phyloP scores from a whole-genome alignment of 352 stramenopile genomes.

The Globisporangium mamillatum region DNA sequence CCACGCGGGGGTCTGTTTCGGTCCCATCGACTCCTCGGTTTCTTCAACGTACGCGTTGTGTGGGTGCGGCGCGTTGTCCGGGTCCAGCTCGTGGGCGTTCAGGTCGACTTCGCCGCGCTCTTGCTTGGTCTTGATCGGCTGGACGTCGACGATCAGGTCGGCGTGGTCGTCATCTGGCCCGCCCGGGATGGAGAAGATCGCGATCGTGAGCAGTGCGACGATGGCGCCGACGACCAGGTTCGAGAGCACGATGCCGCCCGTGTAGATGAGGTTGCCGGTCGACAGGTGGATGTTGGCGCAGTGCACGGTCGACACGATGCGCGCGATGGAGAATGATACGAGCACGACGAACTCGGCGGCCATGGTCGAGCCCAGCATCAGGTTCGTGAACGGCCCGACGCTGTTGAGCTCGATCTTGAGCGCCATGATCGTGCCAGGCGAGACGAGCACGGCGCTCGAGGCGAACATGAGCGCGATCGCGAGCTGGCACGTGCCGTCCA shows the following conservation, averaged over 20 bases:
- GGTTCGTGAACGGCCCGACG: constrained; percentile 67
- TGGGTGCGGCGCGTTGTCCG: constrained; percentile 37
- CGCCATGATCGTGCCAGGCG: constrained; percentile 65
- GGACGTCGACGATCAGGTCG: too few relatives aligned
- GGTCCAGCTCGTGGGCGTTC: constrained; percentile 21
- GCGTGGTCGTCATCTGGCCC: constrained; percentile 30
- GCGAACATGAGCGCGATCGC: constrained; percentile 71
- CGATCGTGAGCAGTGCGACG: constrained; percentile 33
- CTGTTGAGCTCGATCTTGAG: constrained; percentile 80
- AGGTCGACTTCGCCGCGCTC: constrained; percentile 19
- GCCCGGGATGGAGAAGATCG: constrained; percentile 60
- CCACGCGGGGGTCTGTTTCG: too few relatives aligned
- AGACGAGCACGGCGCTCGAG: constrained; percentile 66
- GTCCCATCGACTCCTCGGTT: too few relatives aligned
- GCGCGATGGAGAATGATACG: constrained; percentile 65
- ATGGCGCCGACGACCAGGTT: constrained; percentile 54
- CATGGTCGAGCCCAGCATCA: constrained; percentile 73
- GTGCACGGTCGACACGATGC: constrained; percentile 59
- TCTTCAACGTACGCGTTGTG: constrained; percentile 58
- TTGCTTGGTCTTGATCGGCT: too few relatives aligned
- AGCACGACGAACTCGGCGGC: constrained; percentile 70
- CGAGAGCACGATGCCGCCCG: constrained; percentile 38
- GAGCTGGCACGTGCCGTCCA: constrained; percentile 34
- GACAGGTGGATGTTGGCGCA: constrained; percentile 54
- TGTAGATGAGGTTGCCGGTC: constrained; percentile 52